Conservation (phyloP, 202 grass and related monocot species). For the Setaria viridis region DNA sequence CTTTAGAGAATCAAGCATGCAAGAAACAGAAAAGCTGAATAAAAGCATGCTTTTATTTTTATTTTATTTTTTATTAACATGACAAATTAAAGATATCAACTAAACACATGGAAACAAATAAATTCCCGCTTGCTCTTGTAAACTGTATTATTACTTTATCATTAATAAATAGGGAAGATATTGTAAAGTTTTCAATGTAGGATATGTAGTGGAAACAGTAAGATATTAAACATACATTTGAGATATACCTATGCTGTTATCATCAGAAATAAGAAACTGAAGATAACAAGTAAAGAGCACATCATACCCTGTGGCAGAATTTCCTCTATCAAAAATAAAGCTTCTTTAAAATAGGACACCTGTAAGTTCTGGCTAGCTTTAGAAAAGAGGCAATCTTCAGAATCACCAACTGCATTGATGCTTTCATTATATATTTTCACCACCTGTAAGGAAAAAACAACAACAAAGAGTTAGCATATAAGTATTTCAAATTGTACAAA, state of each 20-base stretch:
- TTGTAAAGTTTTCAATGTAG: neutral
- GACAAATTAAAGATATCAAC: constrained; percentile 14
- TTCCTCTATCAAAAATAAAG: constrained; percentile 48
- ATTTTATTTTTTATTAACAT: constrained; percentile 6
- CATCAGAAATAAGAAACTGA: constrained; percentile 13
- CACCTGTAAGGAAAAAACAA: constrained; percentile 42
- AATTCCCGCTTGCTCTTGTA: neutral
- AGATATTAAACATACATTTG: constrained; percentile 1
- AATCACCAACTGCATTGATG: constrained; percentile 36
- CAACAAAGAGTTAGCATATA: constrained; percentile 33
- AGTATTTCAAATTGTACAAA: neutral
- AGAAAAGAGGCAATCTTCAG: constrained; percentile 52
- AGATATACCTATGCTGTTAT: constrained; percentile 22
- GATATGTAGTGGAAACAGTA: constrained; percentile 1
- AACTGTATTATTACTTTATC: constrained; percentile 15
- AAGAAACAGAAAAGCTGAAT: constrained; percentile 21
- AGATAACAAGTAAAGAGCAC: constrained; percentile 20
- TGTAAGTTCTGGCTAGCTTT: constrained; percentile 52
- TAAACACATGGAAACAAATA: constrained; percentile 11
- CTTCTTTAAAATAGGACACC: constrained; percentile 62
- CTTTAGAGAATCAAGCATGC: constrained; percentile 27
- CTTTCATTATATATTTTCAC: constrained; percentile 63
- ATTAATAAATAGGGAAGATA: constrained; percentile 18
- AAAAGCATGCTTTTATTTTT: constrained; percentile 14
- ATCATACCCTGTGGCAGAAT: constrained; percentile 61